phyloP scores from a whole-genome alignment of 225 moss, liverwort and hornwort species.

The Lunularia cruciata region DNA sequence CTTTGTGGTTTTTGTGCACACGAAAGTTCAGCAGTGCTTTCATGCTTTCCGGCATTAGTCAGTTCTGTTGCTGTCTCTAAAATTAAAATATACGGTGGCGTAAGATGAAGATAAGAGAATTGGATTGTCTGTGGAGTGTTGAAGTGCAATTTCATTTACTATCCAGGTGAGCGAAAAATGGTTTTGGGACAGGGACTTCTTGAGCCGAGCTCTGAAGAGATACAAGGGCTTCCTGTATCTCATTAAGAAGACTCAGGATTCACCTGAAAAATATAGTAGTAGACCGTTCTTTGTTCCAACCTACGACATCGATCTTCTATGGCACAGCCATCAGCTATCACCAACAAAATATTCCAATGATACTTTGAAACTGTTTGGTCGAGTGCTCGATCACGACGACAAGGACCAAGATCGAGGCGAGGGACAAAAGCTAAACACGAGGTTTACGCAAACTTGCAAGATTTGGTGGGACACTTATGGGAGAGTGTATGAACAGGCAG shows the following conservation, averaged over 20 bases:
- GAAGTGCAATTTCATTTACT: background rate
- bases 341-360: slow-evolving; percentile 46
- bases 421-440: slow-evolving; percentile 69
- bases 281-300: slow-evolving; percentile 51
- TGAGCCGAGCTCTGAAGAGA: slow-evolving; percentile 36
- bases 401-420: slow-evolving; percentile 53
- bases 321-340: slow-evolving; percentile 58
- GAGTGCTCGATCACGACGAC: slow-evolving; percentile 65
- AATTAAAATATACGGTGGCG: no score
- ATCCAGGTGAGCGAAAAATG: slow-evolving; percentile 46
- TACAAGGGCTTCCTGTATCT: slow-evolving; percentile 54
- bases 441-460: slow-evolving; percentile 68
- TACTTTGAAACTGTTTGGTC: slow-evolving; percentile 28
- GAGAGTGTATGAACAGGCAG: slow-evolving; percentile 72
- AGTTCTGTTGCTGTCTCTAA: no score
- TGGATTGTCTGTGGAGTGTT: background rate
- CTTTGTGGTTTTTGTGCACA: no score
- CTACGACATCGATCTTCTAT: slow-evolving; percentile 59
- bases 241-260: slow-evolving; percentile 26
- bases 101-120: no score
- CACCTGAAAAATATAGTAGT: background rate
- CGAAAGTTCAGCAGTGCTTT: no score
- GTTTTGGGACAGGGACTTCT: slow-evolving; percentile 41
- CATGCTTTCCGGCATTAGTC: no score
- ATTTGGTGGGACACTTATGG: slow-evolving; percentile 69